Conservation (phyloP, 2,329 filamentous ascomycete genomes). For the Penicillium sp. region DNA sequence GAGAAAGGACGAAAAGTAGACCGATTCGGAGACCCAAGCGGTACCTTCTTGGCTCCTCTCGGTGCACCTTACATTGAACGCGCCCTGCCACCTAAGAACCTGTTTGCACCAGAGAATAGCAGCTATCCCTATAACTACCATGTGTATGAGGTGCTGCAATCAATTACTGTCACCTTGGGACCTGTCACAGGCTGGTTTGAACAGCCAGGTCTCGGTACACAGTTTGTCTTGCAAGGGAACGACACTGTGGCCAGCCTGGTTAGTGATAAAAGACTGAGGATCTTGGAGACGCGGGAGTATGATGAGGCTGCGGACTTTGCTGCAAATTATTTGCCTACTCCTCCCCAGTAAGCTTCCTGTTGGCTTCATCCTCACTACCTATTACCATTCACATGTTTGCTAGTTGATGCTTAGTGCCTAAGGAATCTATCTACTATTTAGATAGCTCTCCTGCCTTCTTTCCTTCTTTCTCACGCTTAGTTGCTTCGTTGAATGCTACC, state of each 20-base stretch:
- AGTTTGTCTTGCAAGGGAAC: slow-evolving; percentile 4
- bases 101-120: neutral
- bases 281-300: neutral
- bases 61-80: neutral
- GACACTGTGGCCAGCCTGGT: neutral
- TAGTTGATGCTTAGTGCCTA: no score
- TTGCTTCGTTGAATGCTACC: no score
- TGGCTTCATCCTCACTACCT: no score
- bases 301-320: neutral
- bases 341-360: neutral
- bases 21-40: neutral
- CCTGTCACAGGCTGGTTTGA: neutral
- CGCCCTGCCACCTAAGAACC: neutral
- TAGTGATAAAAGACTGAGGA: neutral
- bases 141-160: neutral
- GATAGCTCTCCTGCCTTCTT: no score
- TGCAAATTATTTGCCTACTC: neutral
- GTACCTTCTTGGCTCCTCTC: neutral
- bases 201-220: slow-evolving; percentile 1
- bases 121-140: neutral
- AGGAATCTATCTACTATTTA: no score
- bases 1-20: neutral
- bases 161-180: neutral
- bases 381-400: no score
- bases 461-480: no score